Conservation (phyloP, 2,329 filamentous ascomycete species). For the Penicillium rolfsii region DNA sequence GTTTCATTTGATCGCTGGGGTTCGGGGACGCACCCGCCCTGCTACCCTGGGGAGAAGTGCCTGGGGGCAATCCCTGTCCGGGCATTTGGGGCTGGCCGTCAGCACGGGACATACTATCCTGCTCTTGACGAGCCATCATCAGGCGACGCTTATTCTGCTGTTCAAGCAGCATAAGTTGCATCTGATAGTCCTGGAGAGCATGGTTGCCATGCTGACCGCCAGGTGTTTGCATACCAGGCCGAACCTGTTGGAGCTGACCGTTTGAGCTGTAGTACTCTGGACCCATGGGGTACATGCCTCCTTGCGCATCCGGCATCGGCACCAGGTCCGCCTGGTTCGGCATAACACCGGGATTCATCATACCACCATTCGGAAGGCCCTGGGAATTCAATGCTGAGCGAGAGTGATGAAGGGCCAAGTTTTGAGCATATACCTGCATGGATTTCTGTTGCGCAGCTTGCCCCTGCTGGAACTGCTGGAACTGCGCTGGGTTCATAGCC, state of each 20-base stretch:
- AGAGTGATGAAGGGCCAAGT: constrained; percentile 76
- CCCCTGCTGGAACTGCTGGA: constrained; percentile 65
- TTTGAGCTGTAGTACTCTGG: constrained; percentile 61
- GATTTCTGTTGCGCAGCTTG: constrained; percentile 75
- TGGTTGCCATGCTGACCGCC: constrained; percentile 57
- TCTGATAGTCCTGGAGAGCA: constrained; percentile 70
- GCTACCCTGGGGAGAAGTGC: constrained; percentile 62
- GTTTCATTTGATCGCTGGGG: constrained; percentile 65
- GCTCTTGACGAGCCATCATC: constrained; percentile 69
- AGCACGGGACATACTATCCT: constrained; percentile 61
- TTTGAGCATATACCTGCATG: constrained; percentile 84
- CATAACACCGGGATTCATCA: constrained; percentile 66
- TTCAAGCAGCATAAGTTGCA: constrained; percentile 70
- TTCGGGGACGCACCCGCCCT: constrained; percentile 63
- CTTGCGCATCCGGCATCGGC: constrained; percentile 66
- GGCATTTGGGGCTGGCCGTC: constrained; percentile 53
- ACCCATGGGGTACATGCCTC: constrained; percentile 46
- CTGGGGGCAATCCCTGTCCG: constrained; percentile 53
- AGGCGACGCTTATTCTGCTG: constrained; percentile 70
- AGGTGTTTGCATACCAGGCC: constrained; percentile 45
- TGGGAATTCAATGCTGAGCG: constrained; percentile 79
- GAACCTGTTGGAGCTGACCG: constrained; percentile 57
- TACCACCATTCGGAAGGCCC: constrained; percentile 75
- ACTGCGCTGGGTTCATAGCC: constrained; percentile 74
- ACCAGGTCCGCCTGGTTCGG: constrained; percentile 83